Evolutionary conservation across 139 green algal species (phyloP).

Genomic region (Chlorella ohadii): DNA sequence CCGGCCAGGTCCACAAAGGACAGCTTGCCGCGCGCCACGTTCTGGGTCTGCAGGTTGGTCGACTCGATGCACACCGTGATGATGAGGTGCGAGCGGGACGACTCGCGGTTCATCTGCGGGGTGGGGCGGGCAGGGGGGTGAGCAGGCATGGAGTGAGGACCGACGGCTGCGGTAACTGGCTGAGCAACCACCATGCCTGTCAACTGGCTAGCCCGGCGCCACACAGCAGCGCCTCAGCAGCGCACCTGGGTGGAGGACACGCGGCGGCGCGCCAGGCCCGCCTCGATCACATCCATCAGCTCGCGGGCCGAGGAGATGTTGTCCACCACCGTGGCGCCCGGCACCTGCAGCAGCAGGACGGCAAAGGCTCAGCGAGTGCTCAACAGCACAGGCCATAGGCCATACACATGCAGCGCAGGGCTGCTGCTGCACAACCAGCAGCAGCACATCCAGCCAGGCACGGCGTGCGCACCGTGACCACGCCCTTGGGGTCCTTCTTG

Average conservation of each 20-base stretch:
- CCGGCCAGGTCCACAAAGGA: conserved; percentile 97
- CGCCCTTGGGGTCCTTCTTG: conserved; percentile 97
- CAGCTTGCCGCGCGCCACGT: conserved; percentile 90
- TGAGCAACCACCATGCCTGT: too few species aligned
- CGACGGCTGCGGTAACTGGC: too few species aligned
- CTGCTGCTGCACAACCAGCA: too few species aligned
- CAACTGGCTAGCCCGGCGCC: too few species aligned
- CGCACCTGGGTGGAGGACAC: conserved; percentile 46
- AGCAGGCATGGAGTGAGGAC: too few species aligned
- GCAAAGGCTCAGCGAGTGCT: too few species aligned
- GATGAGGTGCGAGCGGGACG: conserved; percentile 93
- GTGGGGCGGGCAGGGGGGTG: too few species aligned
- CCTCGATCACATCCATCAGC: conserved; percentile 72
- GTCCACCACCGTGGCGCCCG: conserved; percentile 80
- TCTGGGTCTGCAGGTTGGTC: conserved; percentile 96
- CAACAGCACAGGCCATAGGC: too few species aligned
- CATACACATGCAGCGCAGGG: too few species aligned
- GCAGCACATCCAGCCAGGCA: too few species aligned
- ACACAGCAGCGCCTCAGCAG: background rate
- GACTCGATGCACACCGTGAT: conserved; percentile 92
- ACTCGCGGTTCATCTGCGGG: conserved; percentile 90
- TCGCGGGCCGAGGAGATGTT: conserved; percentile 57
- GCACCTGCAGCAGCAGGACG: background rate
- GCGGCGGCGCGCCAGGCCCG: conserved; percentile 56
- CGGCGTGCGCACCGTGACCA: conserved; percentile 80